Conservation (phyloP, 1,284 basidiomycete genomes). For the Chiua sp. region DNA sequence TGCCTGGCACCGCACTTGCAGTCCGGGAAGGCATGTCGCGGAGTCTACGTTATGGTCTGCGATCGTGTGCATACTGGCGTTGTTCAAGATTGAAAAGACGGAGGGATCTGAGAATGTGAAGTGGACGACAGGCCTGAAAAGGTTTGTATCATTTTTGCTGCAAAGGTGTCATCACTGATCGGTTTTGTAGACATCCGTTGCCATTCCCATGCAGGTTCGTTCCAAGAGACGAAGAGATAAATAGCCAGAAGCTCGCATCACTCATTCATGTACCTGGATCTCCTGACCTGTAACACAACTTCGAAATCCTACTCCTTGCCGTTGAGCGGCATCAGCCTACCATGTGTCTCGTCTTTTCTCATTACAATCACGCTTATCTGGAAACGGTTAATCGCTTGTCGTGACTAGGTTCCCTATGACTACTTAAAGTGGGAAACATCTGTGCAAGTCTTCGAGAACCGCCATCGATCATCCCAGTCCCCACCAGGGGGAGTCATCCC, state of each 20-base stretch:
- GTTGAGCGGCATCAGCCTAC: background rate
- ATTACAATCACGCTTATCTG: no score
- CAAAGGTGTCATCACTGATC: no score
- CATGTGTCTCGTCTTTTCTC: no score
- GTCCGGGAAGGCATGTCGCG: slow-evolving; percentile 30
- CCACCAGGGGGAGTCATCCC: no score
- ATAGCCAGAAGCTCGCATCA: slow-evolving; percentile 17
- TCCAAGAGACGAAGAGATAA: slow-evolving; percentile 18
- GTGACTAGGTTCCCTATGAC: no score
- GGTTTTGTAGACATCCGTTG: slow-evolving; percentile 13
- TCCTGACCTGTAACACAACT: no score
- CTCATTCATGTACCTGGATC: slow-evolving; percentile 9
- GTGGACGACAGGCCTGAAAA: slow-evolving; percentile 20
- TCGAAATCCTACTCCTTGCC: no score
- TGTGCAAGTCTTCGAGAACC: no score
- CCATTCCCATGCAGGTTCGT: slow-evolving; percentile 26
- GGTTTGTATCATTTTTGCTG: slow-evolving; percentile 2
- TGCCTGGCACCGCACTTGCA: background rate
- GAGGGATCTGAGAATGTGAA: slow-evolving; percentile 16
- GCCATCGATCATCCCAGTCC: no score
- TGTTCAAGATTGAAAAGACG: slow-evolving; percentile 23
- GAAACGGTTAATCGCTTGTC: no score
- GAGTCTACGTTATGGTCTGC: slow-evolving; percentile 33
- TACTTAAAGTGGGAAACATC: no score
- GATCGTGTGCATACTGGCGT: slow-evolving; percentile 23